These are phyloP conservation scores for Cytospora schulzeri DNA, from an alignment of 2,329 filamentous ascomycete species.

Conservation along the genomic window DNA sequence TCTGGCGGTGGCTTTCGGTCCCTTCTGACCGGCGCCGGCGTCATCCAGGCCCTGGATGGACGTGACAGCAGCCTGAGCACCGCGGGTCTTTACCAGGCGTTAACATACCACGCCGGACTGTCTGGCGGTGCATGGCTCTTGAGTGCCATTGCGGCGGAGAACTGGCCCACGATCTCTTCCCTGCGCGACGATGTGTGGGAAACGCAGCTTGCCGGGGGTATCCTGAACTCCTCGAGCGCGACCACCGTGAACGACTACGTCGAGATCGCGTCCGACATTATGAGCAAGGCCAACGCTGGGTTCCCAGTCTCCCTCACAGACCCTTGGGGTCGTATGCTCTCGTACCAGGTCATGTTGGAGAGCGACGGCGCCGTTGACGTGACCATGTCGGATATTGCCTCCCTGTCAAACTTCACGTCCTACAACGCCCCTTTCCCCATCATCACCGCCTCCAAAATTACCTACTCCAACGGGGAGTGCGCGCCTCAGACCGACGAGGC, in stretches of 20 bases:
- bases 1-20: constrained; percentile 37
- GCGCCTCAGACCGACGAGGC: constrained; percentile 34
- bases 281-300: constrained; percentile 16
- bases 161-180: constrained; percentile 29
- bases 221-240: constrained; percentile 15
- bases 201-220: constrained; percentile 17
- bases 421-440: constrained; percentile 30
- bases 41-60: constrained; percentile 33
- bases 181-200: constrained; percentile 22
- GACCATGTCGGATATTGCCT: constrained; percentile 17
- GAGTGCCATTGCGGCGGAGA: constrained; percentile 27
- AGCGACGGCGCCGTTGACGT: constrained; percentile 13
- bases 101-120: constrained; percentile 31
- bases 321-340: constrained; percentile 23
- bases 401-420: constrained; percentile 21
- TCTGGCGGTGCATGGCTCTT: constrained; percentile 33
- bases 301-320: constrained; percentile 24
- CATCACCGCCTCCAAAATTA: constrained; percentile 29
- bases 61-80: constrained; percentile 29
- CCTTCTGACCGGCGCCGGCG: constrained; percentile 35
- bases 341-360: constrained; percentile 22
- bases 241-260: constrained; percentile 6
- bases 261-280: constrained; percentile 19
- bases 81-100: constrained; percentile 29
- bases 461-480: constrained; percentile 25